A percentile compares a stretch with the other conserved stretches of the same genome.
These are phyloP conservation scores for Rhododendron ovatum DNA, from an alignment of 148 eudicot genomes.

Conservation along the genomic window DNA sequence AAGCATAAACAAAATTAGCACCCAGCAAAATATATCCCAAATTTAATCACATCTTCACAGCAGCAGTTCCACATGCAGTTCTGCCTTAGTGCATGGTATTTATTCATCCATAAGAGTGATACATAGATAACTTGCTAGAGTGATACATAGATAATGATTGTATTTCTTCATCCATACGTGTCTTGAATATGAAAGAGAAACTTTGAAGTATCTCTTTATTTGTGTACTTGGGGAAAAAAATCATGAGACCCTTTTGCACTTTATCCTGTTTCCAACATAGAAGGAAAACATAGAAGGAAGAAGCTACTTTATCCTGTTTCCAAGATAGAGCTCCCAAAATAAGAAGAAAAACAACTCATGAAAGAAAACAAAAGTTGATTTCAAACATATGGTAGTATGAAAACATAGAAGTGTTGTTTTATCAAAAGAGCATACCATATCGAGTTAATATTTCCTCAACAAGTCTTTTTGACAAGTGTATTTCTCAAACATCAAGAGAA, in stretches of 20 bases:
- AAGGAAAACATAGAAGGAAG: not conserved
- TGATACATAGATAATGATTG: no score
- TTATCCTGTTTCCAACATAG: not conserved
- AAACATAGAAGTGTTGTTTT: not conserved
- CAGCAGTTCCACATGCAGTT: not conserved
- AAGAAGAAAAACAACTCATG: not conserved
- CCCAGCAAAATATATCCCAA: not conserved
- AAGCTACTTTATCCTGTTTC: not conserved
- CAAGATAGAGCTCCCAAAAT: not conserved
- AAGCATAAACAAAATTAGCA: slow-evolving; percentile 12
- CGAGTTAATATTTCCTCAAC: not conserved
- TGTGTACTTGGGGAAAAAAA: not conserved
- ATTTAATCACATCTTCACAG: not conserved
- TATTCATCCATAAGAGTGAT: no score
- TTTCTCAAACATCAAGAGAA: not conserved
- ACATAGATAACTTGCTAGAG: not conserved
- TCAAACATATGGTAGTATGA: not conserved
- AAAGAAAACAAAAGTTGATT: not conserved
- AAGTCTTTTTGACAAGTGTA: not conserved
- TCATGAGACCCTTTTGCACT: not conserved
- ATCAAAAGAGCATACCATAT: not conserved
- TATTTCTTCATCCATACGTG: not conserved
- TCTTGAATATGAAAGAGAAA: not conserved
- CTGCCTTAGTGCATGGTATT: not conserved
- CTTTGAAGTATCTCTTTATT: not conserved